Conservation (phyloP, 352 stramenopile species). For the Phytopythium vexans region DNA sequence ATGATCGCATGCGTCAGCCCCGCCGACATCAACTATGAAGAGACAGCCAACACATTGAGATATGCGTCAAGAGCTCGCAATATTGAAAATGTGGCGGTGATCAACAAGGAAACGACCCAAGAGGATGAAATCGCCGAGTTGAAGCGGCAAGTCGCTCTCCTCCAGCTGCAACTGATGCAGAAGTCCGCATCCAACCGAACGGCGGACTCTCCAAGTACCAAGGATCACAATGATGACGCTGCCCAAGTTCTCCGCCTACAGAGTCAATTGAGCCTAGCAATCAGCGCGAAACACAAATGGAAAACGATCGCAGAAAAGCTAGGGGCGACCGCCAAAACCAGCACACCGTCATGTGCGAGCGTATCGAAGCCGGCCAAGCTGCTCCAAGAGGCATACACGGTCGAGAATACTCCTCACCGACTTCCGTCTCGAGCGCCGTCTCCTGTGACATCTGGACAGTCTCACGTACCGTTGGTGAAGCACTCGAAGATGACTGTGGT, state of each 20-base stretch:
- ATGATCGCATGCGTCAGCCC: constrained; percentile 89
- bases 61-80: constrained; percentile 96
- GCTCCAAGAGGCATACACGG: too few species aligned
- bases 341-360: background rate
- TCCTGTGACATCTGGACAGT: too few species aligned
- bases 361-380: too few species aligned
- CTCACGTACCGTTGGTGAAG: too few species aligned
- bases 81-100: constrained; percentile 96
- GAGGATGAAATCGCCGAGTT: constrained; percentile 64
- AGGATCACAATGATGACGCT: too few species aligned
- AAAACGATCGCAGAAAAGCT: constrained; percentile 53
- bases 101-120: constrained; percentile 95
- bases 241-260: too few species aligned
- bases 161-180: constrained; percentile 61
- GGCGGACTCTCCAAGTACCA: too few species aligned
- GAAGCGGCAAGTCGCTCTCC: constrained; percentile 64
- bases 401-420: too few species aligned
- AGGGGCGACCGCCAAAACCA: constrained; percentile 20
- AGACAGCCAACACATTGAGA: constrained; percentile 96
- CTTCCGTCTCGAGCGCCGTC: too few species aligned
- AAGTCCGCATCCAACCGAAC: constrained; percentile 10
- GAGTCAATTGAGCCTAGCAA: constrained; percentile 12
- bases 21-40: constrained; percentile 82
- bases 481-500: too few species aligned
- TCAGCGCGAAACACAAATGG: constrained; percentile 63